Conservation (phyloP, 2,329 filamentous ascomycete species). For the Neofusicoccum kwambonambiense region DNA sequence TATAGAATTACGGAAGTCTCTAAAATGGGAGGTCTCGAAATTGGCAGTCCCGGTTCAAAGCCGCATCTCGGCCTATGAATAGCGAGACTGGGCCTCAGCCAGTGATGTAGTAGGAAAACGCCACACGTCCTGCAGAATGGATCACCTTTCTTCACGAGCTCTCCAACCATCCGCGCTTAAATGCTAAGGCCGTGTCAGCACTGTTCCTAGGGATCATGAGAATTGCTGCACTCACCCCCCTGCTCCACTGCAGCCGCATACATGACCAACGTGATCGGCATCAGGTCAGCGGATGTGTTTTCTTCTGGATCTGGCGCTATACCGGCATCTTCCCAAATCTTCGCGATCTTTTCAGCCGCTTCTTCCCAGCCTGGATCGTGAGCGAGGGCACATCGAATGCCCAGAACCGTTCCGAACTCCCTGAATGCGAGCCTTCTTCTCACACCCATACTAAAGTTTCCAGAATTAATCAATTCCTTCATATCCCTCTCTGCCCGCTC, state of each 20-base stretch:
- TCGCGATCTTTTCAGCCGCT: conserved; percentile 29
- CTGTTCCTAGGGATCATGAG: too few species aligned
- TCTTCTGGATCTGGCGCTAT: conserved; percentile 19
- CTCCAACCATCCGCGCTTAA: neutral
- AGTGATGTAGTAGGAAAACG: too few species aligned
- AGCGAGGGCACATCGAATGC: conserved; percentile 19
- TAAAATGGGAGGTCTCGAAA: too few species aligned
- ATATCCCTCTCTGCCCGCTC: conserved; percentile 19
- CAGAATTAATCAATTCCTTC: conserved; percentile 17
- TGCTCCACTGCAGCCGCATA: conserved; percentile 56
- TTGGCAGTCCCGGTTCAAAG: too few species aligned
- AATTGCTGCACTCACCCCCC: conserved; percentile 47
- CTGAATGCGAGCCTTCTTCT: conserved; percentile 23
- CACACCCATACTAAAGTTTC: conserved; percentile 12
- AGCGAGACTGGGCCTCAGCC: too few species aligned
- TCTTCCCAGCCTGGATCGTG: neutral
- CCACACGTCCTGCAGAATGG: too few species aligned
- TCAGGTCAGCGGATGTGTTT: conserved; percentile 41
- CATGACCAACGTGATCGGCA: conserved; percentile 58
- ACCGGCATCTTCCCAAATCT: conserved; percentile 39
- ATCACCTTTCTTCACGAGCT: neutral
- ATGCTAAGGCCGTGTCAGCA: neutral
- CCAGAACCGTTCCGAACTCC: conserved; percentile 24
- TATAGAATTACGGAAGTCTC: too few species aligned
- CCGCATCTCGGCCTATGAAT: too few species aligned